Conservation (phyloP, 2,329 filamentous ascomycete genomes). For the Penicillium nordicum region DNA sequence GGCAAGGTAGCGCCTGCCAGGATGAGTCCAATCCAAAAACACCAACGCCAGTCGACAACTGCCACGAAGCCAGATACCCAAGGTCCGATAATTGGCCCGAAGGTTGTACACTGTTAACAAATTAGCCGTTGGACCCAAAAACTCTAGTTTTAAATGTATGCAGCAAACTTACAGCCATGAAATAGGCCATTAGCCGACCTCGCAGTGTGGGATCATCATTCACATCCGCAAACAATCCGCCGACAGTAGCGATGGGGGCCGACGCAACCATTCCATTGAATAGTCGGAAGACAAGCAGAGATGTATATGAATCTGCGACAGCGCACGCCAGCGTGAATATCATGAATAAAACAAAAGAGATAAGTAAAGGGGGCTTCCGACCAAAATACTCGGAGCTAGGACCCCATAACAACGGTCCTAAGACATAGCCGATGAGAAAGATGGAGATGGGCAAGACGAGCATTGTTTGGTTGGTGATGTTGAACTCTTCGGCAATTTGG, state of each 20-base stretch:
- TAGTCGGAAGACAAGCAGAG: slow-evolving; percentile 46
- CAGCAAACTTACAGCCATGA: slow-evolving; percentile 37
- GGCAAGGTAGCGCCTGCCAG: slow-evolving; percentile 53
- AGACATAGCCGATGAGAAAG: slow-evolving; percentile 41
- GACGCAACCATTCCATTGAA: slow-evolving; percentile 45
- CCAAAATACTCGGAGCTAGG: slow-evolving; percentile 46
- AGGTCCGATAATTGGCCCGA: slow-evolving; percentile 45
- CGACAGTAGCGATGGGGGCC: slow-evolving; percentile 45
- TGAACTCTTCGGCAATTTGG: slow-evolving; percentile 37
- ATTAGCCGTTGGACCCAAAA: slow-evolving; percentile 5
- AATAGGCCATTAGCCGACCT: slow-evolving; percentile 42
- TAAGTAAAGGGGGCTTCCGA: slow-evolving; percentile 45
- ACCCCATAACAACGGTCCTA: slow-evolving; percentile 45
- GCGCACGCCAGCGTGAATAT: slow-evolving; percentile 46
- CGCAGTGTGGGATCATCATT: slow-evolving; percentile 44
- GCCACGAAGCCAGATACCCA: slow-evolving; percentile 47
- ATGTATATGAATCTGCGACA: slow-evolving; percentile 41
- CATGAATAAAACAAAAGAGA: slow-evolving; percentile 48
- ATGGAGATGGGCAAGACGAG: slow-evolving; percentile 41
- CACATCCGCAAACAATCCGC: slow-evolving; percentile 49
- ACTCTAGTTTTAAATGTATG: neutral
- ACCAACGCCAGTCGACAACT: slow-evolving; percentile 46
- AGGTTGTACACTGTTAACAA: slow-evolving; percentile 32
- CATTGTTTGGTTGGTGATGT: slow-evolving; percentile 31
- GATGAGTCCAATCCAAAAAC: slow-evolving; percentile 63